Evolutionary conservation across 2,329 filamentous ascomycete species (phyloP).

Genomic region (Phaeosphaeria sp.): DNA sequence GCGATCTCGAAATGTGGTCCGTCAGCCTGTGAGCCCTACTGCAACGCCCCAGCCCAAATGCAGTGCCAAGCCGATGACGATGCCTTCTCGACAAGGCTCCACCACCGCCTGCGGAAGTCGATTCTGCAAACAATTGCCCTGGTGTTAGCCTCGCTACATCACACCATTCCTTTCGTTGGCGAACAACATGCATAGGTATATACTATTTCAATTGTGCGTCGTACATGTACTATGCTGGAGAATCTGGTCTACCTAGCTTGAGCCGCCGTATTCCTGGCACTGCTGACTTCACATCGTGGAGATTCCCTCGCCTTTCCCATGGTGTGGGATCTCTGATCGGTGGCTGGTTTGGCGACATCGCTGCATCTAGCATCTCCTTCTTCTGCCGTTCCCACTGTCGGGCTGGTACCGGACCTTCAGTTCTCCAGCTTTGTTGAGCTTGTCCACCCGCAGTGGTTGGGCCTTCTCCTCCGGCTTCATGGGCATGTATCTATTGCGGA

Average conservation of each 20-base stretch:
- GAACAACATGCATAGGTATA: background rate
- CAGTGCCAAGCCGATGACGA: background rate
- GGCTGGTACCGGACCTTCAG: background rate
- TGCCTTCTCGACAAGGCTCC: background rate
- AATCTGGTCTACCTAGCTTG: background rate
- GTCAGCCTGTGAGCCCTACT: background rate
- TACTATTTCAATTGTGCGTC: background rate
- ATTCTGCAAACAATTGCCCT: background rate
- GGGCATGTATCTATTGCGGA: constrained; percentile 2
- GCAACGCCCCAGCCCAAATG: background rate
- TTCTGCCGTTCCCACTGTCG: background rate
- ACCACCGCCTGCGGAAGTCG: background rate
- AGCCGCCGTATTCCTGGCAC: too few relatives aligned
- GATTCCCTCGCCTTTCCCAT: background rate
- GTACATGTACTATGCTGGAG: background rate
- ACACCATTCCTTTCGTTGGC: background rate
- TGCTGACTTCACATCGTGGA: background rate
- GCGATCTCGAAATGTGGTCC: background rate
- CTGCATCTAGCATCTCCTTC: background rate
- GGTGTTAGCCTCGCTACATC: background rate
- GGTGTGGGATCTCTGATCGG: background rate
- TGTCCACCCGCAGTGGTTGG: background rate
- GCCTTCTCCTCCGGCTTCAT: background rate
- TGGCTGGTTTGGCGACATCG: background rate
- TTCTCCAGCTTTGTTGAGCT: background rate